phyloP scores from a whole-genome alignment of 768 basidiomycete species.

The Nidularia sp. region DNA sequence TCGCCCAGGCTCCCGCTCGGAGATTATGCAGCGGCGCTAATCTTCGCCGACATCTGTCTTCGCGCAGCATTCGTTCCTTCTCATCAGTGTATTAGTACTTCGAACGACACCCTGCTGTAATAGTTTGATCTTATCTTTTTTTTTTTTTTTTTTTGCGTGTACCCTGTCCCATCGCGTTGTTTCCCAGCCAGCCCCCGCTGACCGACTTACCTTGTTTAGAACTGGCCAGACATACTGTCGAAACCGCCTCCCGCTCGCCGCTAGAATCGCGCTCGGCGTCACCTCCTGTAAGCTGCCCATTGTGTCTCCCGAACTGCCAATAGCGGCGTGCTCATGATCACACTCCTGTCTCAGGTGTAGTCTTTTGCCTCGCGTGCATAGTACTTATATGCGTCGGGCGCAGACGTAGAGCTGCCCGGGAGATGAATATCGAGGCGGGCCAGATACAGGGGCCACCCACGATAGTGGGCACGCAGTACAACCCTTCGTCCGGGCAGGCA shows the following conservation, averaged over 20 bases:
- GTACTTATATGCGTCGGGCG: background rate
- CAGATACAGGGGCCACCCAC: slow-evolving; percentile 24
- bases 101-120: background rate
- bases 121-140: background rate
- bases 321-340: no score
- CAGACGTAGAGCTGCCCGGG: slow-evolving; percentile 6
- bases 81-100: background rate
- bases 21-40: background rate
- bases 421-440: slow-evolving; percentile 23
- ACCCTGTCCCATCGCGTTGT: no score
- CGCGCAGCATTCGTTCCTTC: background rate
- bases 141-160: background rate
- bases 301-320: background rate
- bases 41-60: background rate
- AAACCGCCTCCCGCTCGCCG: background rate
- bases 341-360: background rate
- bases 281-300: background rate
- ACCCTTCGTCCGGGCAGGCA: slow-evolving; percentile 17
- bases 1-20: no score
- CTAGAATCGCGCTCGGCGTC: background rate
- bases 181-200: no score
- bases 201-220: background rate
- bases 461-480: slow-evolving; percentile 21
- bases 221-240: background rate
- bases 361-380: background rate